Base-by-base conservation (phyloP, 495 filamentous ascomycete species). In the Gamarada debralockiae region DNA sequence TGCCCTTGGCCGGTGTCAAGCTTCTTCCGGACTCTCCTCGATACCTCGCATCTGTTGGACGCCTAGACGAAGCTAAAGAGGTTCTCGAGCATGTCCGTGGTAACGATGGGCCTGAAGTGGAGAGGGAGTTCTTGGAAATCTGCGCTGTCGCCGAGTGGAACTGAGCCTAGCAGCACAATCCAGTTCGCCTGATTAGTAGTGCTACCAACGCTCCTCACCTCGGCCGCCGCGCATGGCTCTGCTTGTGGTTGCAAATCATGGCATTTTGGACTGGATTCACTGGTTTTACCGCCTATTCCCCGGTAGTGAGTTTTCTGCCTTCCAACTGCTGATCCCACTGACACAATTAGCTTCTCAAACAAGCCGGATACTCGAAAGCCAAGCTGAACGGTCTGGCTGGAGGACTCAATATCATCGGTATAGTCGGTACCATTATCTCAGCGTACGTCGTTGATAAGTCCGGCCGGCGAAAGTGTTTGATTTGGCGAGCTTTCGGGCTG, bases 161-260 rank as follows among this genome's bases (percentile, higher is more conserved):
- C 65, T 44, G 48, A 69, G 31, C 62, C 38, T 9, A 69, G 64
- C 53, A 73, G 71, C 2, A 68, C 71, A 0, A 34, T 71, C 7
- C 63, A 73, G 45, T 74, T 74, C 59, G 58, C 56, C 6, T 72
- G 15, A 3, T 67, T 24, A 68, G 70, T 5, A 57, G 69, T 46
- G 65, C 65, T n/a, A 61, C 43, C 25, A 59, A 53, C 8, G 60
- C 57, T 13, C 13, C 64, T 13, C 68, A 75, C 41, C 53, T 76
- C 8, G 68, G 68, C 7, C 66, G 73, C 10, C 64, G 74, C 31
- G 74, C 73, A 21, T 76, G 72, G 73, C 56, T 76, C 12, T 74
- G 71, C 57, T 55, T 80, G 4, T 20, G 70, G 65, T 69, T 80
- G 8, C 78, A 81, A 42, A 79, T 79, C 36, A 80, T 79, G 74